Evolutionary conservation across 768 basidiomycete genomes (phyloP), one percentile per base, ranked within the genome.

Genomic region (Macrolepiota albuminosa): DNA sequence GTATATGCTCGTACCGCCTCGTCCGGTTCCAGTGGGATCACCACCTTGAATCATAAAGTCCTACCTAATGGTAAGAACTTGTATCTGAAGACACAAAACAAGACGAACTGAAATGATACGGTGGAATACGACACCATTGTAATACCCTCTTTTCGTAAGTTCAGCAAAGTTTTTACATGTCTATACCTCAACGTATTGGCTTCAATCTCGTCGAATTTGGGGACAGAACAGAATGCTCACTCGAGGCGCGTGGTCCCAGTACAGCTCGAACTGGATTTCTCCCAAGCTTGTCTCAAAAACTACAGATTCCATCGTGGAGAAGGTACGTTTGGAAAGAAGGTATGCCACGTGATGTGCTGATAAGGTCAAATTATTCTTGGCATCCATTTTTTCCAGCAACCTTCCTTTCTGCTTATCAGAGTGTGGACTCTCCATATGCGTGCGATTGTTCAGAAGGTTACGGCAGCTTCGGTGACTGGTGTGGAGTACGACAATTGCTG

Each of bases 1-100:
- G 66, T 91, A 93, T 63, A 93, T 92, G 66, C 92, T 93, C 31
- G 88, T 90, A 43, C 92, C 91, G 37, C 96, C 95, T 67, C 91
- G 78, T 31, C 96, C 96, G 1, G 96, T 98, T 29, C 96, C 96
- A 16, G 95, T 96, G 11, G 95, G 96, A 71, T 96, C 95, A 45
- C 95, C 96, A 33, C 84, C 87, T 76, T 99, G 96, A 16, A 97
- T 87, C 96, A 98, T 98, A 69, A 98, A 98, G 70, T 95, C 95
- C 89, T 95, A 67, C 57, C 37, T 10, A 9, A 33, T 4, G 10
- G 18, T 62, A 37, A 55, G 39, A 13, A 6, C 59, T 10, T 24
- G 26, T 13, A 33, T 40, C 18, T 10, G 21, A 31, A 55, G 33
- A 51, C 8, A 21, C 31, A 11, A 56, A 6, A 31, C 51, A 47